These are phyloP conservation scores for Massospora cicadina DNA, from an alignment of 371 early-diverging fungal genomes.

Conservation along the genomic window DNA sequence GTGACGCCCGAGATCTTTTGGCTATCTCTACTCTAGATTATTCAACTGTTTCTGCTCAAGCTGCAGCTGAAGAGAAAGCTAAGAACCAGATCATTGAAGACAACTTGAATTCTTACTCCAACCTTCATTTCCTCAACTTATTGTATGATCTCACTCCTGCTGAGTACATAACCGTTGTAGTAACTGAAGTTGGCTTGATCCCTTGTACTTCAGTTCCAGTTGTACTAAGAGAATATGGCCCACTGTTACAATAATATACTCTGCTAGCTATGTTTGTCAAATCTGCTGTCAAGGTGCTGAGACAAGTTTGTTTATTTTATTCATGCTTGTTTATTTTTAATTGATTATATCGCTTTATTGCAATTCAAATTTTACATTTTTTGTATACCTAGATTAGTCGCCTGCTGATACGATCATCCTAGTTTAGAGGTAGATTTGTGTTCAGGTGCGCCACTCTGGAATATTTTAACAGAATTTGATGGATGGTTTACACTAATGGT, in stretches of 20 bases:
- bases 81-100: neutral
- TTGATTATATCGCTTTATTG: too few relatives aligned
- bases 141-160: constrained; percentile 90
- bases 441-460: too few relatives aligned
- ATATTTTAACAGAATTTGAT: too few relatives aligned
- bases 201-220: constrained; percentile 86
- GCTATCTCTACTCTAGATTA: neutral
- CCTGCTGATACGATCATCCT: too few relatives aligned
- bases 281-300: too few relatives aligned
- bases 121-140: constrained; percentile 42
- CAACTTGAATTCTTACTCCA: constrained; percentile 14
- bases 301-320: too few relatives aligned
- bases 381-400: too few relatives aligned
- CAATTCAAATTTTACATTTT: too few relatives aligned
- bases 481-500: too few relatives aligned
- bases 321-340: too few relatives aligned
- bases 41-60: constrained; percentile 1
- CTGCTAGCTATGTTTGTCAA: too few relatives aligned
- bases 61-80: neutral
- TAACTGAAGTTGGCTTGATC: constrained; percentile 87
- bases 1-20: neutral
- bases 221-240: constrained; percentile 29
- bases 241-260: constrained; percentile 11
- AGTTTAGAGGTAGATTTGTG: too few relatives aligned
- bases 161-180: constrained; percentile 71